Evolutionary conservation across 2,329 filamentous ascomycete species (phyloP).

Genomic region (Trichoderma brevicompactum): DNA sequence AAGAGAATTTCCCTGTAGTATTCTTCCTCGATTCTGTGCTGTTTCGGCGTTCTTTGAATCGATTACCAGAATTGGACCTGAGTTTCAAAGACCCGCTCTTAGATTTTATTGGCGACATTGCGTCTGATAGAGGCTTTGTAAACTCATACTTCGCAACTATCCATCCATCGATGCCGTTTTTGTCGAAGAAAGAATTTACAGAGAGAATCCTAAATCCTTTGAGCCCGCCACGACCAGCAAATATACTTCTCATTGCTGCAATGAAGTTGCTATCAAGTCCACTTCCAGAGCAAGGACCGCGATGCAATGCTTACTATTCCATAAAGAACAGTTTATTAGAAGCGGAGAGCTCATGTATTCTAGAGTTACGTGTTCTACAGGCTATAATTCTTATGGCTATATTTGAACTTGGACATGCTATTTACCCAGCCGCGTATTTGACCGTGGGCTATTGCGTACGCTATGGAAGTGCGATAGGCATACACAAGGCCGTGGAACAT

Average conservation of each 20-base stretch:
- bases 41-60: constrained; percentile 2
- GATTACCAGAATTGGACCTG: background rate
- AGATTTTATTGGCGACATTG: background rate
- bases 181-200: constrained; percentile 7
- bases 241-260: background rate
- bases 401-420: constrained; percentile 12
- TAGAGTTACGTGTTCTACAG: constrained; percentile 6
- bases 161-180: constrained; percentile 2
- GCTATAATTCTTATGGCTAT: constrained; percentile 3
- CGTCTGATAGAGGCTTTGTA: background rate
- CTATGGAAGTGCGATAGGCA: background rate
- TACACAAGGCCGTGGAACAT: constrained; percentile 9
- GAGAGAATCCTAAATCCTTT: constrained; percentile 1
- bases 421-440: constrained; percentile 10
- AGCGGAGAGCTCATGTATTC: background rate
- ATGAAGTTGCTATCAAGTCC: constrained; percentile 5
- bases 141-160: background rate
- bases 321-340: constrained; percentile 3
- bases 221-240: background rate
- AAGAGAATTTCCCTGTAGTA: background rate
- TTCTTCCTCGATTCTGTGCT: constrained; percentile 16
- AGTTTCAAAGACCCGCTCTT: background rate
- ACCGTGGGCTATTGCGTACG: constrained; percentile 14
- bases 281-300: background rate
- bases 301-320: background rate